Conservation (phyloP, 345 rosid genomes). For the Citrus reticulata region DNA sequence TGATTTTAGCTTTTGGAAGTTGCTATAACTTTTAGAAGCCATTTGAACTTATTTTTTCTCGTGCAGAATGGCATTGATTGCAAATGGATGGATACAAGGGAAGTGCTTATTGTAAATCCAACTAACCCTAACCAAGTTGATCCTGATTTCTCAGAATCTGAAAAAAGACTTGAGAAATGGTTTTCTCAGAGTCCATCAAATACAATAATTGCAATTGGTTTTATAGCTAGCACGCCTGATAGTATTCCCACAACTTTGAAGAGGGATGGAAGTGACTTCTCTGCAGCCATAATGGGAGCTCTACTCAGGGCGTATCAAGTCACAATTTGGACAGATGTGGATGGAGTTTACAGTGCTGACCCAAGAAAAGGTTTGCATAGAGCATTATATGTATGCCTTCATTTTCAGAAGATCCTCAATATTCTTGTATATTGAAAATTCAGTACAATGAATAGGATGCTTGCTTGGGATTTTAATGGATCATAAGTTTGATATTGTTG, state of each 20-base stretch:
- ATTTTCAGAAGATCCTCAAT: neutral
- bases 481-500: conserved; percentile 4
- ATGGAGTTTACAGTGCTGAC: conserved; percentile 98
- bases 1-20: neutral
- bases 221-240: conserved; percentile 94
- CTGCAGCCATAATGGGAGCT: conserved; percentile 97
- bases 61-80: conserved; percentile 75
- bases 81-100: conserved; percentile 98
- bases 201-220: conserved; percentile 86
- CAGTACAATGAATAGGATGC: neutral
- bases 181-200: conserved; percentile 57
- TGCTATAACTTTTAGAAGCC: neutral
- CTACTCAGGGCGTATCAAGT: conserved; percentile 72
- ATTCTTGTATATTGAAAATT: neutral
- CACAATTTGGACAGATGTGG: conserved; percentile 98
- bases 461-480: conserved; percentile 3
- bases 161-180: conserved; percentile 78
- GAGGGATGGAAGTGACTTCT: conserved; percentile 99
- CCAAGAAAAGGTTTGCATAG: conserved; percentile 79
- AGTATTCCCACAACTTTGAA: conserved; percentile 96
- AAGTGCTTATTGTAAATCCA: conserved; percentile 87
- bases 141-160: conserved; percentile 84
- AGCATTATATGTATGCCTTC: neutral
- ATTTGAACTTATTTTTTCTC: neutral
- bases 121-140: conserved; percentile 89